Conservation (phyloP, 2,329 filamentous ascomycete species). For the Talaromyces sp. region DNA sequence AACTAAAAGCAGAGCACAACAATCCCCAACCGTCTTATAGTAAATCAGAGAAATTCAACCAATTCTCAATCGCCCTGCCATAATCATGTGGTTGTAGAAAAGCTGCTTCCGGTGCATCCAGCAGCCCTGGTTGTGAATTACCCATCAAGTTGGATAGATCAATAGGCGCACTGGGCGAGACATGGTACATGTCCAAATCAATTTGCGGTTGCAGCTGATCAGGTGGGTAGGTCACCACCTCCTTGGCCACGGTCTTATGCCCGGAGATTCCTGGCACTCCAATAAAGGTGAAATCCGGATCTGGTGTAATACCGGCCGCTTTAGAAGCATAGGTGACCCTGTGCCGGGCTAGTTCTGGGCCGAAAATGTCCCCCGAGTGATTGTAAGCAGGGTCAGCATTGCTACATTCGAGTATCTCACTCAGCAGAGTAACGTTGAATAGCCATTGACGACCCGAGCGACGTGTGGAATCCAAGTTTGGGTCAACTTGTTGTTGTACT, state of each 20-base stretch:
- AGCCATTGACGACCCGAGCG: conserved; percentile 24
- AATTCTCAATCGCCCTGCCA: conserved; percentile 33
- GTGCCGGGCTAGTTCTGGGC: not conserved
- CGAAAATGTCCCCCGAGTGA: not conserved
- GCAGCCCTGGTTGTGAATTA: conserved; percentile 13
- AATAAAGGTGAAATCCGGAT: conserved; percentile 33
- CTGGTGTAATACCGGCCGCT: conserved; percentile 16
- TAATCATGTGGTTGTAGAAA: conserved; percentile 35
- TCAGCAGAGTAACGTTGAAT: conserved; percentile 33
- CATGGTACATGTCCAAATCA: conserved; percentile 10
- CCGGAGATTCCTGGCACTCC: conserved; percentile 37
- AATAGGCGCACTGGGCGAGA: conserved; percentile 5
- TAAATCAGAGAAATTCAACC: conserved; percentile 25
- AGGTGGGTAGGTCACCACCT: conserved; percentile 33
- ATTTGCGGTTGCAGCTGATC: conserved; percentile 20
- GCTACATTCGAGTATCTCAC: conserved; percentile 36
- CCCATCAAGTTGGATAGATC: conserved; percentile 10
- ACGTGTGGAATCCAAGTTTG: not conserved
- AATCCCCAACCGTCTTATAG: not conserved
- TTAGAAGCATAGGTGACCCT: not conserved
- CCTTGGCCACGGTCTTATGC: conserved; percentile 34
- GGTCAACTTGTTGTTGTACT: conserved; percentile 7
- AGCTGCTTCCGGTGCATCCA: conserved; percentile 20
- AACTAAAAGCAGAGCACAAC: too few relatives aligned
- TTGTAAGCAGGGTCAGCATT: conserved; percentile 26